phyloP scores from a whole-genome alignment of 2,329 filamentous ascomycete species.

The Xylaria hypoxylon region DNA sequence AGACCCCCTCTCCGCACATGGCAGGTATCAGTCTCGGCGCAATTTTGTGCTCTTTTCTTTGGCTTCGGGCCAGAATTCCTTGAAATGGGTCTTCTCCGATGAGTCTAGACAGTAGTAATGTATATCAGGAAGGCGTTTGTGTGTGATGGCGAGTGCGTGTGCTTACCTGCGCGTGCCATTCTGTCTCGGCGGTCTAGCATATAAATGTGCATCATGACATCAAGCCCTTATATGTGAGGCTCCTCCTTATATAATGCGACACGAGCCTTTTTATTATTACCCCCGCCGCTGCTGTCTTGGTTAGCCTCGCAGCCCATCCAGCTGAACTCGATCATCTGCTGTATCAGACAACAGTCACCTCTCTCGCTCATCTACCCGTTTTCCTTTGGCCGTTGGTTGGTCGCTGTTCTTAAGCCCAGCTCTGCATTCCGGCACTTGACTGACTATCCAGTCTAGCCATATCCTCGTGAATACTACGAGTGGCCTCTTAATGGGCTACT shows the following conservation, averaged over 20 bases:
- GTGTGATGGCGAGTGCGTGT: constrained; percentile 13
- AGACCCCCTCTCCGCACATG: constrained; percentile 27
- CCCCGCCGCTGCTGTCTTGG: constrained; percentile 20
- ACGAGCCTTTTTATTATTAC: constrained; percentile 6
- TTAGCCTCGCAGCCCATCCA: constrained; percentile 26
- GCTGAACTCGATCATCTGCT: constrained; percentile 39
- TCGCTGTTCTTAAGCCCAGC: neutral
- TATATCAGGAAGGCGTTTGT: constrained; percentile 42
- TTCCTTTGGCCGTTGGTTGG: constrained; percentile 14
- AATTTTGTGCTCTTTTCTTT: constrained; percentile 21
- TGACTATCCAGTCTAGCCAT: neutral
- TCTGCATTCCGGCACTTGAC: constrained; percentile 23
- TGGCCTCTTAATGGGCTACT: constrained; percentile 18
- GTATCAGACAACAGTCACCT: constrained; percentile 18
- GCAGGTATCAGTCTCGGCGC: constrained; percentile 38
- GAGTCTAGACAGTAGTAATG: constrained; percentile 12
- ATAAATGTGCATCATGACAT: constrained; percentile 36
- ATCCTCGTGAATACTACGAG: constrained; percentile 22
- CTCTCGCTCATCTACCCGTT: constrained; percentile 14
- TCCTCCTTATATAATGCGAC: constrained; percentile 15
- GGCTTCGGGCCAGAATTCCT: constrained; percentile 7
- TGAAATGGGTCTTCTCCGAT: neutral
- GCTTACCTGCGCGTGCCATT: constrained; percentile 29
- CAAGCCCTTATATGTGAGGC: constrained; percentile 30
- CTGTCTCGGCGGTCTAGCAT: constrained; percentile 17